Evolutionary conservation across 176 grass and related monocot species (phyloP), one percentile per base, ranked within the genome.

Genomic region (Carex parvula): DNA sequence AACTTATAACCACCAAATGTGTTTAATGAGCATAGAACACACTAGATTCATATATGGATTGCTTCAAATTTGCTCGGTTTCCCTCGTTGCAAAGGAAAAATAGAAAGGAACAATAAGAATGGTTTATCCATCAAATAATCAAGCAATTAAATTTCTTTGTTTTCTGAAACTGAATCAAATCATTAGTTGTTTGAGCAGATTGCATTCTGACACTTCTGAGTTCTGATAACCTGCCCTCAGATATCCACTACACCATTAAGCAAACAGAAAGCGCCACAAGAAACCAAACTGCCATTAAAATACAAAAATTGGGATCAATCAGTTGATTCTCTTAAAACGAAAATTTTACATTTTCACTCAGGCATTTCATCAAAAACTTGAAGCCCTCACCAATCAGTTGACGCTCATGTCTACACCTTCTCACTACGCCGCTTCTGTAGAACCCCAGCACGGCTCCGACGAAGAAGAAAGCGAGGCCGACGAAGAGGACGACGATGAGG

Each of bases 381-480:
- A 9, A 11, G 30, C 8, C 37, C 29, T 53, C n/a, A 7, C 44
- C 11, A 76, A 29, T 33, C 24, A 73, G 8, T 46, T 39, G 33
- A 39, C 9, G 46, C 46, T n/a, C 20, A 85, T 85, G 84, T 37
- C 84, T 63, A 29, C 67, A 48, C 58, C 68, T 37, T 41, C 84
- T 73, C 57, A 74, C 17, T 46, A 14, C 37, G 54, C 80, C 80
- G 16, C 37, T 82, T 20, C 22, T 39, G 13, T 84, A 32, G 62
- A 66, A 33, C 24, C 64, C 44, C 20, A 70, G 5, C 35, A 30
- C 9, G 81, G 80, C 0, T 60, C 85, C 5, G 85, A 84, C 0
- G 91, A 88, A 0, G 29, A 86, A 0, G 83, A 87, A 0, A 81
- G 83, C 0, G 88, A 86, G 32, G 60, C 81, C 37, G 87, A 86